Evolutionary conservation across 2,329 filamentous ascomycete species (phyloP).

Genomic region (Penicillium sp.): DNA sequence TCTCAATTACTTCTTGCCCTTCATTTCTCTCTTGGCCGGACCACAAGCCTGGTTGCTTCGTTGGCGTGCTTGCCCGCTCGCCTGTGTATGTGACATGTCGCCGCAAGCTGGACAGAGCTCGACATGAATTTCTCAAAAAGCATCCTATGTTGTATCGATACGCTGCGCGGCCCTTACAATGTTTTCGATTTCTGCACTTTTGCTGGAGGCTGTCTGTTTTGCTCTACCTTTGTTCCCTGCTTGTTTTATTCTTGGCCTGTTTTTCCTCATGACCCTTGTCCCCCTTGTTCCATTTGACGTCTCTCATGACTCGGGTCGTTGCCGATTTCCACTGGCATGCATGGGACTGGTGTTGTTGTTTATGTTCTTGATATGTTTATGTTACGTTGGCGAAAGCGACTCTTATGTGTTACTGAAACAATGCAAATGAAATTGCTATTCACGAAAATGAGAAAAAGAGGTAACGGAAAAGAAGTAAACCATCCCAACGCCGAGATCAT

Average conservation of each 20-base stretch:
- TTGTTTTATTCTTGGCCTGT: conserved; percentile 9
- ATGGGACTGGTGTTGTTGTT: conserved; percentile 38
- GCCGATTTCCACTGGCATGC: conserved; percentile 34
- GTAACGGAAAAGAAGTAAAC: conserved; percentile 1
- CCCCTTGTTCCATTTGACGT: conserved; percentile 26
- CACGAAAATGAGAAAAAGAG: conserved; percentile 1
- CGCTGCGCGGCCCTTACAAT: conserved; percentile 21
- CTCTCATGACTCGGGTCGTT: conserved; percentile 32
- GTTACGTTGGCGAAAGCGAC: conserved; percentile 31
- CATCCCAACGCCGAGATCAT: conserved; percentile 5
- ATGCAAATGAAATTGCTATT: conserved; percentile 21
- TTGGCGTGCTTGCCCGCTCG: conserved; percentile 24
- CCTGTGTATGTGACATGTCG: conserved; percentile 24
- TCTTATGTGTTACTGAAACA: conserved; percentile 21
- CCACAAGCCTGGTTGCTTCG: conserved; percentile 38
- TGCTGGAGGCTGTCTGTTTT: conserved; percentile 27
- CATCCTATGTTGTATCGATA: conserved; percentile 15
- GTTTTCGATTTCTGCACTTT: conserved; percentile 12
- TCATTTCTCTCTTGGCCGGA: conserved; percentile 22
- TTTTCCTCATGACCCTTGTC: conserved; percentile 16
- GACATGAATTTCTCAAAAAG: conserved; percentile 22
- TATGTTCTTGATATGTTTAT: conserved; percentile 28
- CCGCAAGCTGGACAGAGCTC: conserved; percentile 25
- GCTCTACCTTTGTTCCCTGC: conserved; percentile 12
- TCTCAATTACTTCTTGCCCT: conserved; percentile 13